Conservation (phyloP, 345 rosid species). For the Pseudoturritis turrita region DNA sequence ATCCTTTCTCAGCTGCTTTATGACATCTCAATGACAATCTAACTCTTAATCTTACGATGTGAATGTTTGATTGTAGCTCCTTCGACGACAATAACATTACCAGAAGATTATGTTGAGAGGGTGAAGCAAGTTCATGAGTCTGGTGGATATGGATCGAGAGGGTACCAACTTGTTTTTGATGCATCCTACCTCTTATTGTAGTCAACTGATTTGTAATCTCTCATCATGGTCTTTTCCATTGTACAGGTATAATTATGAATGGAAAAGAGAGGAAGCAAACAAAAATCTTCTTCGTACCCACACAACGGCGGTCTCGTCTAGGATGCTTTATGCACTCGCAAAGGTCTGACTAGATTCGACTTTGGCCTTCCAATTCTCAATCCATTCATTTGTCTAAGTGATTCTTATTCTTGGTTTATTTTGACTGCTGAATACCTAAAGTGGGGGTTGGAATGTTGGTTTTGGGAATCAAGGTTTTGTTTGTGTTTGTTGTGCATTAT, state of each 20-base stretch:
- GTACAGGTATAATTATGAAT: constrained; percentile 74
- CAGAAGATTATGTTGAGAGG: constrained; percentile 82
- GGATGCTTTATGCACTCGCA: constrained; percentile 86
- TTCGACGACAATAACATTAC: constrained; percentile 66
- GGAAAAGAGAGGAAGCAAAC: constrained; percentile 97
- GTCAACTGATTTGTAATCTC: neutral
- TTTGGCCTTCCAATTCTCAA: neutral
- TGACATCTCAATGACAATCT: neutral
- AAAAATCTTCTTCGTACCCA: constrained; percentile 93
- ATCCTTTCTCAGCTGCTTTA: neutral
- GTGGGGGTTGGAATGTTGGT: neutral
- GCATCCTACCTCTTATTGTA: neutral
- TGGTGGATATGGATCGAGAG: constrained; percentile 93
- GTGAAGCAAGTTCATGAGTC: constrained; percentile 76
- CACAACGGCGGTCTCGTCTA: constrained; percentile 88
- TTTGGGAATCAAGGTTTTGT: neutral
- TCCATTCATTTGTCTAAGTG: neutral
- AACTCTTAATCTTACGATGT: neutral
- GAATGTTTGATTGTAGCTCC: constrained; percentile 51
- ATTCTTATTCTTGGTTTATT: neutral
- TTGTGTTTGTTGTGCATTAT: neutral
- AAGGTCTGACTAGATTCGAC: constrained; percentile 45
- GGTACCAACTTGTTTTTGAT: constrained; percentile 40
- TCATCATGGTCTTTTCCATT: neutral
- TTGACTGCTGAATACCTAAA: neutral